phyloP scores from a whole-genome alignment of 306 rosid genomes.

The Sicyos baderoa region DNA sequence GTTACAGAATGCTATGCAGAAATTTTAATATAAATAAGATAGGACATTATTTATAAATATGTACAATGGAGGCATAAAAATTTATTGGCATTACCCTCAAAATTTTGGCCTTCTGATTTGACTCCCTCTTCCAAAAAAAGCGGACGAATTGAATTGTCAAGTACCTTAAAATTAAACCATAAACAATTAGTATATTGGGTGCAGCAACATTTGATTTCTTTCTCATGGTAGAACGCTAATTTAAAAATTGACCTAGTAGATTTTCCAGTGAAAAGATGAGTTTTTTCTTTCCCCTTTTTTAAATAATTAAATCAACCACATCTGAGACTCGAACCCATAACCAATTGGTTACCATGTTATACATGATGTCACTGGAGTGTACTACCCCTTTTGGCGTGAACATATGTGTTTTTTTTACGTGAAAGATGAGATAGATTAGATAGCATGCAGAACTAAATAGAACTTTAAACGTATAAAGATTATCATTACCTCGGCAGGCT shows the following conservation, averaged over 20 bases:
- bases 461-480: constrained; percentile 13
- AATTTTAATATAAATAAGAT: not conserved
- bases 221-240: constrained; percentile 10
- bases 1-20: not conserved
- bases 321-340: too few relatives aligned
- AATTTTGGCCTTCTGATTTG: constrained; percentile 97
- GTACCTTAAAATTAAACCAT: constrained; percentile 43
- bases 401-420: too few relatives aligned
- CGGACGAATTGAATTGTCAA: constrained; percentile 95
- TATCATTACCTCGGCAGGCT: constrained; percentile 72
- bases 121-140: constrained; percentile 99
- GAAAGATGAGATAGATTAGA: too few relatives aligned
- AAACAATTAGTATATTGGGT: not conserved
- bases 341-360: too few relatives aligned
- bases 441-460: constrained; percentile 9
- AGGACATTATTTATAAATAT: not conserved
- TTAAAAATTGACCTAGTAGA: not conserved
- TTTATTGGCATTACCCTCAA: constrained; percentile 56
- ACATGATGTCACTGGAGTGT: too few relatives aligned
- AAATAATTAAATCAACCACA: too few relatives aligned
- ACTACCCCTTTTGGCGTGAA: too few relatives aligned
- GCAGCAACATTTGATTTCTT: constrained; percentile 9
- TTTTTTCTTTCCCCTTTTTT: too few relatives aligned
- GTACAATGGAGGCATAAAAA: not conserved
- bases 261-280: constrained; percentile 1